These are phyloP conservation scores for Lasiodiplodia gonubiensis DNA, from an alignment of 2,329 filamentous ascomycete species.

Conservation along the genomic window DNA sequence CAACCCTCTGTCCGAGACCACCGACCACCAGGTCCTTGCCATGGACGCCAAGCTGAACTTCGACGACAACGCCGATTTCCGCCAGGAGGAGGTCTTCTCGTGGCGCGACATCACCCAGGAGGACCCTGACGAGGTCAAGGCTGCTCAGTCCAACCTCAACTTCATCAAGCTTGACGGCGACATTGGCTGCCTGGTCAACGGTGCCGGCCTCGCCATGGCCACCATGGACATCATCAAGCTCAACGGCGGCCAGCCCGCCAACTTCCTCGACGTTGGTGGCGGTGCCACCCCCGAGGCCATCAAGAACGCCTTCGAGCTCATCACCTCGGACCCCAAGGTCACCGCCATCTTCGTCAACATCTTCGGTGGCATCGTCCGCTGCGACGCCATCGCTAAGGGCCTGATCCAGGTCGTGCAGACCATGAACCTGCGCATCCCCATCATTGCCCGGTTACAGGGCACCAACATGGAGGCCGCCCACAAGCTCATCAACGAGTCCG, in stretches of 20 bases:
- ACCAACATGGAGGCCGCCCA: constrained; percentile 97
- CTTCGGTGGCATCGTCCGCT: constrained; percentile 98
- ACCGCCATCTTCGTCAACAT: constrained; percentile 99
- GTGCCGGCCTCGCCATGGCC: constrained; percentile 98
- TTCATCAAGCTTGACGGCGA: constrained; percentile 99
- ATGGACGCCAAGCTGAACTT: constrained; percentile 99
- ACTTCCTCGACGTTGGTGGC: constrained; percentile 98
- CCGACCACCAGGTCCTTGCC: constrained; percentile 95
- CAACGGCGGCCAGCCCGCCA: constrained; percentile 92
- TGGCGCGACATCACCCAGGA: constrained; percentile 96
- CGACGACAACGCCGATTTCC: constrained; percentile 98
- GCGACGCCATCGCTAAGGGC: constrained; percentile 95
- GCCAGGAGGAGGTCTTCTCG: constrained; percentile 93
- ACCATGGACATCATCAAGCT: constrained; percentile 99
- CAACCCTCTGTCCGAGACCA: constrained; percentile 98
- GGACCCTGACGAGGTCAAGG: constrained; percentile 96
- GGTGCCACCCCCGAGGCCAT: constrained; percentile 97
- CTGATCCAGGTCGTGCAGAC: constrained; percentile 92
- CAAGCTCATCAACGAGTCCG: constrained; percentile 91
- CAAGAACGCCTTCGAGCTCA: constrained; percentile 96
- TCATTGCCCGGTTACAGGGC: constrained; percentile 95
- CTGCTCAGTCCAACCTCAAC: constrained; percentile 91
- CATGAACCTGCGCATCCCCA: constrained; percentile 95
- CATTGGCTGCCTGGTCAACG: constrained; percentile 98
- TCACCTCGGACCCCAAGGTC: constrained; percentile 97